A percentile compares a stretch with the other conserved stretches of the same genome.
Conservation (phyloP, 495 filamentous ascomycete species). For the Penicillium canariense region DNA sequence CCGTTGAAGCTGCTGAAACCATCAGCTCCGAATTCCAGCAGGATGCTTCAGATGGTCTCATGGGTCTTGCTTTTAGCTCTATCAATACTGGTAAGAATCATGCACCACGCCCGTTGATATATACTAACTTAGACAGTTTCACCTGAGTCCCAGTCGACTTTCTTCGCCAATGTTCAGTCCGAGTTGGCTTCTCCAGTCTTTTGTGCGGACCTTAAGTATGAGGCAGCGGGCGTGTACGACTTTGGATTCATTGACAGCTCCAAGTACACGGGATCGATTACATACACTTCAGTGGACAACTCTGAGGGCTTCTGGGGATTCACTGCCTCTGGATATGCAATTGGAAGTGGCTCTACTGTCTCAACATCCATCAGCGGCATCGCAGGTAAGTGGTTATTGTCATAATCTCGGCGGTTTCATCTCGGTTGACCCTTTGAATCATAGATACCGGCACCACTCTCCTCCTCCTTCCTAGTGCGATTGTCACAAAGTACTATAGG, state of each 20-base stretch:
- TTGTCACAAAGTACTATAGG: slow-evolving; percentile 61
- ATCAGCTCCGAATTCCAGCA: slow-evolving; percentile 59
- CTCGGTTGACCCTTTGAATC: too few relatives aligned
- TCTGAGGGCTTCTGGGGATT: slow-evolving; percentile 69
- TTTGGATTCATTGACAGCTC: slow-evolving; percentile 66
- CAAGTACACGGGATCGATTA: slow-evolving; percentile 61
- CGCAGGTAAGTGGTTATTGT: too few relatives aligned
- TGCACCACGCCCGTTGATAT: too few relatives aligned
- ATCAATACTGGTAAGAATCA: slow-evolving; percentile 74
- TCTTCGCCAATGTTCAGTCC: slow-evolving; percentile 64
- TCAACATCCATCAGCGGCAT: slow-evolving; percentile 34
- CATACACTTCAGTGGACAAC: slow-evolving; percentile 55
- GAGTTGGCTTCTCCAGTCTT: slow-evolving; percentile 60
- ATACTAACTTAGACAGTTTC: too few relatives aligned
- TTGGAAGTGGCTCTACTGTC: slow-evolving; percentile 50
- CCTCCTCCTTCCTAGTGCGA: slow-evolving; percentile 52
- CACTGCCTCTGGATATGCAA: slow-evolving; percentile 55
- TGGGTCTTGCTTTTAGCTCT: slow-evolving; percentile 68
- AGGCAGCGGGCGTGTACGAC: slow-evolving; percentile 61
- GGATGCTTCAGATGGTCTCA: slow-evolving; percentile 62
- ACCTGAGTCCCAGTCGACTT: slow-evolving; percentile 60
- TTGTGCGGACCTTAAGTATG: slow-evolving; percentile 61
- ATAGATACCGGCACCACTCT: slow-evolving; percentile 73
- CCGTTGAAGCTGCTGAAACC: slow-evolving; percentile 61
- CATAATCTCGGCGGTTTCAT: too few relatives aligned